Conservation (phyloP, 371 early-diverging fungal species). For the Mucor sp. region DNA sequence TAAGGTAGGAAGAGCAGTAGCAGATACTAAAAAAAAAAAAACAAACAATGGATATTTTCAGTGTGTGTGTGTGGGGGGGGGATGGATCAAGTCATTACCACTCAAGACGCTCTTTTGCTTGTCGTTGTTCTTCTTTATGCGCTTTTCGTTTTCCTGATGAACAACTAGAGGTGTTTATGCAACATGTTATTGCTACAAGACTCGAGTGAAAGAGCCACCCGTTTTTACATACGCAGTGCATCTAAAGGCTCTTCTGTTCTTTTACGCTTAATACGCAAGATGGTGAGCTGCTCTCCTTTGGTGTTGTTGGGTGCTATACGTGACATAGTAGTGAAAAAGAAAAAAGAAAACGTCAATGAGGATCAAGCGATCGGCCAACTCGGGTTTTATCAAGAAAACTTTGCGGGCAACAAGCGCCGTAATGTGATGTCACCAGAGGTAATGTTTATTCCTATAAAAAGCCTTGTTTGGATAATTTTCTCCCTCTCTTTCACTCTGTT, state of each 20-base stretch:
- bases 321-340: background rate
- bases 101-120: constrained; percentile 3
- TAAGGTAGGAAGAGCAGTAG: constrained; percentile 46
- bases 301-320: background rate
- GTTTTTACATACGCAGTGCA: constrained; percentile 57
- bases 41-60: background rate
- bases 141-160: constrained; percentile 38
- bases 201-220: background rate
- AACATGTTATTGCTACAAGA: constrained; percentile 9
- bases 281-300: constrained; percentile 48
- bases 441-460: background rate
- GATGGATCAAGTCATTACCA: background rate
- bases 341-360: background rate
- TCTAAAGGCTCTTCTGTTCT: constrained; percentile 78
- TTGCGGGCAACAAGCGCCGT: background rate
- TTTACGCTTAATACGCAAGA: constrained; percentile 80
- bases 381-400: background rate
- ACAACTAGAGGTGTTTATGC: constrained; percentile 25
- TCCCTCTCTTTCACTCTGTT: background rate
- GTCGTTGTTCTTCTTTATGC: constrained; percentile 17
- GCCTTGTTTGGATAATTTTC: background rate
- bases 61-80: background rate
- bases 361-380: background rate
- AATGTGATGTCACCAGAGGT: background rate
- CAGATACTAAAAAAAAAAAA: constrained; percentile 25